Evolutionary conservation across 1,284 basidiomycete genomes (phyloP), one percentile per base, ranked within the genome.

Genomic region (Vanrija pseudolonga): DNA sequence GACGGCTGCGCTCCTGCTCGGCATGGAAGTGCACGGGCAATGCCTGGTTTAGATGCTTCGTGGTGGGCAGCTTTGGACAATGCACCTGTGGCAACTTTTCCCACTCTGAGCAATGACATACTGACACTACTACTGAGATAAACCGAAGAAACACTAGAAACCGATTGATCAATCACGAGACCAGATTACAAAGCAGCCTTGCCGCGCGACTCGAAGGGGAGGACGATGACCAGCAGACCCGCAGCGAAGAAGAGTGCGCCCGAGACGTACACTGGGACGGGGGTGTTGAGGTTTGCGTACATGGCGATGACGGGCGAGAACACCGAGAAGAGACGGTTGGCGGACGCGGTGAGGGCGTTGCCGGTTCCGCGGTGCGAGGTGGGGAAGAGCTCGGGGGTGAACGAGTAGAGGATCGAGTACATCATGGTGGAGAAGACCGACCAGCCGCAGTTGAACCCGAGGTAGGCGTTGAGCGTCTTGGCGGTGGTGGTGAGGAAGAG

Each of bases 151-250:
- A 26, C 24, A n/a, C n/a, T 26, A 32, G 32, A 14, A 15, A 32
- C 32, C 32, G 12, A 32, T 32, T 32, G 32, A 14, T 15, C 9
- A 32, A n/a, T n/a, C n/a, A n/a, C n/a, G 32, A 32, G 32, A 32
- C 32, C 32, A 32, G 32, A 32, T 32, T 55, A 59, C 41, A 59
- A 24, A 17, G 48, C 50, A 2, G 85, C 82, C 63, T 81, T 85
- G 2, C 85, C 86, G 26, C 83, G 77, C 15, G 86, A 83, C 64
- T 88, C 86, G 65, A 83, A 86, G 0, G 88, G 87, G n/a, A 89
- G 69, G 23, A 87, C 62, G 47, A 88, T 65, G 32, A 85, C 82
- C 36, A 89, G 67, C n/a, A 81, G 53, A 0, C 85, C 84, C 1
- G 84, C 79, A 3, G 80, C 74, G 26, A 89, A 70, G 66, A 88